Conservation (phyloP, 2,329 filamentous ascomycete genomes). For the Clarireedia homoeocarpa region DNA sequence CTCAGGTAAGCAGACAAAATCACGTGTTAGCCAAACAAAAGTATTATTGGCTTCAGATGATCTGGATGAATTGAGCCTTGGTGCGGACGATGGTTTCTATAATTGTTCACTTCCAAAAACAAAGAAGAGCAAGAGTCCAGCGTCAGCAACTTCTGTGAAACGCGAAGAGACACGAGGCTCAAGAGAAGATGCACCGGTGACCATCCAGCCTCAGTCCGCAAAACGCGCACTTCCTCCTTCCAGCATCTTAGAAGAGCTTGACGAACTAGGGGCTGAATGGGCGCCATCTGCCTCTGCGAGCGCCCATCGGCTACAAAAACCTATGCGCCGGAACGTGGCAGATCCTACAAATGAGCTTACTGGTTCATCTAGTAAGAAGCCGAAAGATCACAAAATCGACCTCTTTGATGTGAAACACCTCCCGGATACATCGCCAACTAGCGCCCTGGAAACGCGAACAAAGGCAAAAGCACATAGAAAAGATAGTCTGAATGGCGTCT, state of each 20-base stretch:
- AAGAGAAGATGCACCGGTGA: neutral
- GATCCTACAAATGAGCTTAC: neutral
- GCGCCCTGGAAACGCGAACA: neutral
- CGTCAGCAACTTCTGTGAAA: neutral
- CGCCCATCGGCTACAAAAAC: neutral
- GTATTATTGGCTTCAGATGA: conserved; percentile 14
- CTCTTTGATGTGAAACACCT: conserved; percentile 1
- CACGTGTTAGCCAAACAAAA: conserved; percentile 1
- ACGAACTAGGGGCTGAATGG: conserved; percentile 7
- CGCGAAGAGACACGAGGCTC: neutral
- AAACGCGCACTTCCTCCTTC: neutral
- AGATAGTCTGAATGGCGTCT: neutral
- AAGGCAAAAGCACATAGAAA: neutral
- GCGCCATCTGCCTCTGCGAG: neutral
- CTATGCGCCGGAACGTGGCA: neutral
- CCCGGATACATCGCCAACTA: conserved; percentile 5
- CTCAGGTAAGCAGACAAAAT: neutral
- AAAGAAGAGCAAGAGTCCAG: neutral
- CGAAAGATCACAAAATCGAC: neutral
- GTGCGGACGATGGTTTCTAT: conserved; percentile 18
- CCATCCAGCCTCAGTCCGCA: neutral
- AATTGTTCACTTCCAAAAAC: conserved; percentile 15
- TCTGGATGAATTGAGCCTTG: conserved; percentile 25
- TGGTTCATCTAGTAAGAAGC: neutral
- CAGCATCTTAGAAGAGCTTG: neutral